These are phyloP conservation scores for Trichoderma erinaceum DNA, from an alignment of 495 filamentous ascomycete species.

Conservation along the genomic window DNA sequence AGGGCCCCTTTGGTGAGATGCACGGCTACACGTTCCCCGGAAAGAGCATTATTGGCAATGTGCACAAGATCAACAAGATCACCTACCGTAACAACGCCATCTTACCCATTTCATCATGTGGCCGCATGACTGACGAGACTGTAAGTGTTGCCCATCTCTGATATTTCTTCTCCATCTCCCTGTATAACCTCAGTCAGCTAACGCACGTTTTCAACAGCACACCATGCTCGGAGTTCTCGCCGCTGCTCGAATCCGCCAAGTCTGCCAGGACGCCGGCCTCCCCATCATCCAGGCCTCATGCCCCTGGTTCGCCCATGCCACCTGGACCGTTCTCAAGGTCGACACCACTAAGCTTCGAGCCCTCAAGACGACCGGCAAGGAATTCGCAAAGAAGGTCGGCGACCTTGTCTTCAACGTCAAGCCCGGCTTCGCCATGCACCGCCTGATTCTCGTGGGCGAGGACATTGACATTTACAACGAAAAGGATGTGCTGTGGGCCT, in stretches of 20 bases:
- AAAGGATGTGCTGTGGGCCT: neutral
- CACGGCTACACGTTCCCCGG: neutral
- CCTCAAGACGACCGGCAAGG: neutral
- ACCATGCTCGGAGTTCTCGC: neutral
- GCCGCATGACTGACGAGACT: neutral
- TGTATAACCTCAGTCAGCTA: neutral
- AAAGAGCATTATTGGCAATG: neutral
- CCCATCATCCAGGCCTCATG: neutral
- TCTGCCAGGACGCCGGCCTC: neutral
- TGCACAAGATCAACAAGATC: neutral
- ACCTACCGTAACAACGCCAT: neutral
- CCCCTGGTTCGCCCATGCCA: neutral
- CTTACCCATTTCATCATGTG: neutral
- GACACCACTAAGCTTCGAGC: neutral
- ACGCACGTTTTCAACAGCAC: neutral
- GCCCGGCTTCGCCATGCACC: neutral
- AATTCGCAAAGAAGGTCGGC: neutral
- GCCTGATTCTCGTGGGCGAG: neutral
- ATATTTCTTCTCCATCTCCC: neutral
- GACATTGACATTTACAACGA: neutral
- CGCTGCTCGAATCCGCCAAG: neutral
- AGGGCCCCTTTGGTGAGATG: neutral
- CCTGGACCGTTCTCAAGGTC: neutral
- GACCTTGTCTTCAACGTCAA: neutral
- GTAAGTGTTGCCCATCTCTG: neutral